phyloP scores from a whole-genome alignment of 192 early-diverging fungal species.

The Backusella morwellensis region DNA sequence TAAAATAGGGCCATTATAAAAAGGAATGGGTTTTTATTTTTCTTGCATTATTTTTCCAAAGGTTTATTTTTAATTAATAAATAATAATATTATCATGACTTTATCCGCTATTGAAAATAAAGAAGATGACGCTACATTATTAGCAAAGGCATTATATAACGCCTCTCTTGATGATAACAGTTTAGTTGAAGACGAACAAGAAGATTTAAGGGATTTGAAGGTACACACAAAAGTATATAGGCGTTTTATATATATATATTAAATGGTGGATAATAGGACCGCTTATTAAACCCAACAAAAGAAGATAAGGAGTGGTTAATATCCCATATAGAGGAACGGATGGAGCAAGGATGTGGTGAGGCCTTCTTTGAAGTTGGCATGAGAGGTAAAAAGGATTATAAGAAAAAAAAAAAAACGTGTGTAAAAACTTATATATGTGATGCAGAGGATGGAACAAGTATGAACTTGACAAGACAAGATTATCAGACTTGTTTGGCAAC shows the following conservation, averaged over 20 bases:
- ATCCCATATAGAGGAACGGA: constrained; percentile 40
- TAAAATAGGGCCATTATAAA: neutral
- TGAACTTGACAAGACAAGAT: constrained; percentile 61
- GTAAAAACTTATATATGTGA: neutral
- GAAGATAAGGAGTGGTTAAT: constrained; percentile 46
- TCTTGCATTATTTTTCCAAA: neutral
- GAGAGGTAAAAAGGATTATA: constrained; percentile 45
- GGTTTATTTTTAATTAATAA: neutral
- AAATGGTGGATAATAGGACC: constrained; percentile 31
- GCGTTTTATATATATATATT: neutral
- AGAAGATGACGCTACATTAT: constrained; percentile 8
- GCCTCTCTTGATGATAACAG: neutral
- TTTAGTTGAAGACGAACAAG: neutral
- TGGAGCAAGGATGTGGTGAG: constrained; percentile 70
- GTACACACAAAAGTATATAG: neutral
- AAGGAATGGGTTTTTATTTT: neutral
- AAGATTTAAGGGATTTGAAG: neutral
- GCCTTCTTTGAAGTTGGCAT: constrained; percentile 73
- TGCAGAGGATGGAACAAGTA: constrained; percentile 67
- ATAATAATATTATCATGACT: neutral
- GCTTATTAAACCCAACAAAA: constrained; percentile 41
- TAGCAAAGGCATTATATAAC: constrained; percentile 6
- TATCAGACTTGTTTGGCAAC: constrained; percentile 41
- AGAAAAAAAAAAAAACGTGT: neutral
- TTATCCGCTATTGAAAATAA: neutral